phyloP scores from a whole-genome alignment of 305 asterid genomes.

The Solanum hybrid region DNA sequence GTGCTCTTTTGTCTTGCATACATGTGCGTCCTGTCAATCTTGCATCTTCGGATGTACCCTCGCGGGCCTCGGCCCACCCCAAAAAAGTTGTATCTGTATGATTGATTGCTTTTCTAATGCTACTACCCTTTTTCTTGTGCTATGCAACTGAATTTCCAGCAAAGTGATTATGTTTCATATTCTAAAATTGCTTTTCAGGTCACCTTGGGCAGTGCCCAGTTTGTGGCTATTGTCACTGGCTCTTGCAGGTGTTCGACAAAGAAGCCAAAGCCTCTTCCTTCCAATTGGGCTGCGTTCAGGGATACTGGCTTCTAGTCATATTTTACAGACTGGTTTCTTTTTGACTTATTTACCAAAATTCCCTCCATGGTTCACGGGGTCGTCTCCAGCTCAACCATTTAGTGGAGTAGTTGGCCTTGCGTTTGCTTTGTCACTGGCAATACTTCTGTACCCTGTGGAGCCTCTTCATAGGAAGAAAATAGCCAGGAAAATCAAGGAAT shows the following conservation, averaged over 20 bases:
- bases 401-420: conserved; percentile 74
- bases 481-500: conserved; percentile 31
- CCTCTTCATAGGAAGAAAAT: conserved; percentile 19
- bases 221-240: conserved; percentile 73
- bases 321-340: conserved; percentile 54
- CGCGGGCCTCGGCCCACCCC: not conserved
- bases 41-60: not conserved
- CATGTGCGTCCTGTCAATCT: not conserved
- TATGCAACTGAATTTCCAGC: not conserved
- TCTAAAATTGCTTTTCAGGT: conserved; percentile 35
- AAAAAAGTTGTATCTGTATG: not conserved
- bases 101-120: not conserved
- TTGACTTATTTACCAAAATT: conserved; percentile 35
- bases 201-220: conserved; percentile 75
- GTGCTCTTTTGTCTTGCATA: not conserved
- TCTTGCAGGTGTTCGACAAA: conserved; percentile 72
- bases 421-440: conserved; percentile 42
- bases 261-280: conserved; percentile 59
- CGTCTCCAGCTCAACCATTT: conserved; percentile 70
- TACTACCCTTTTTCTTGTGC: not conserved
- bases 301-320: conserved; percentile 50
- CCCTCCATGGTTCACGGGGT: conserved; percentile 63
- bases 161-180: conserved; percentile 3
- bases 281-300: conserved; percentile 89
- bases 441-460: conserved; percentile 48